Evolutionary conservation across 2,329 filamentous ascomycete species (phyloP).

Genomic region (Verticillium tricorpus): DNA sequence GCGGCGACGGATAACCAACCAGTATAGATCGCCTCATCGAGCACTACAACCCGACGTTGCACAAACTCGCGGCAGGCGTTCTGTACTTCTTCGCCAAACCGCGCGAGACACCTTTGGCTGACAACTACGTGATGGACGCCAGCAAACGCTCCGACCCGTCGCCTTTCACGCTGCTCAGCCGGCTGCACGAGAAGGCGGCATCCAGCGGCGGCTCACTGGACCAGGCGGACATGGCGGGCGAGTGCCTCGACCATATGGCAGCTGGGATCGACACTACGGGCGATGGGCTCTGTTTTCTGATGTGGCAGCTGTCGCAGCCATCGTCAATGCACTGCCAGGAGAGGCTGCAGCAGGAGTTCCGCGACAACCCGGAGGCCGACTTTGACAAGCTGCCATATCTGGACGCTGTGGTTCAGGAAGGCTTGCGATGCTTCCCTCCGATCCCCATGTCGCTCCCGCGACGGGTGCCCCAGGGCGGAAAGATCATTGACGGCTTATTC

Average conservation of each 20-base stretch:
- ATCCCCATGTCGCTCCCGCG: conserved; percentile 65
- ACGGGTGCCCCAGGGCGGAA: conserved; percentile 49
- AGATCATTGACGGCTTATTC: conserved; percentile 49
- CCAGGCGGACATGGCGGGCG: conserved; percentile 55
- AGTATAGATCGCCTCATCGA: conserved; percentile 51
- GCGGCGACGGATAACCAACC: background rate
- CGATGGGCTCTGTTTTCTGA: conserved; percentile 64
- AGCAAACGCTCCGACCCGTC: conserved; percentile 40
- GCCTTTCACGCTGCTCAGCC: conserved; percentile 53
- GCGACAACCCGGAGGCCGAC: conserved; percentile 27
- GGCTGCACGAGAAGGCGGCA: conserved; percentile 47
- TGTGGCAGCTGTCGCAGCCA: conserved; percentile 66
- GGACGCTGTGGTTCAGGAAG: conserved; percentile 60
- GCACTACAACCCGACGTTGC: conserved; percentile 50
- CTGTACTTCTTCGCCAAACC: conserved; percentile 47
- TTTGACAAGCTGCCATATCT: conserved; percentile 53
- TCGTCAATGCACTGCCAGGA: conserved; percentile 46
- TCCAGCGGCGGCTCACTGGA: conserved; percentile 34
- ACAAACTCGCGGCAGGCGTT: conserved; percentile 40
- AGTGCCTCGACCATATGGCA: conserved; percentile 68
- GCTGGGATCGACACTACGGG: conserved; percentile 70
- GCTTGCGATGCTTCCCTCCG: conserved; percentile 56
- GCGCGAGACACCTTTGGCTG: conserved; percentile 53
- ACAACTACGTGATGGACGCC: conserved; percentile 53
- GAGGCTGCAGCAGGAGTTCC: conserved; percentile 48